phyloP scores from a whole-genome alignment of 2,329 filamentous ascomycete species.

The Diaporthe ilicicola region DNA sequence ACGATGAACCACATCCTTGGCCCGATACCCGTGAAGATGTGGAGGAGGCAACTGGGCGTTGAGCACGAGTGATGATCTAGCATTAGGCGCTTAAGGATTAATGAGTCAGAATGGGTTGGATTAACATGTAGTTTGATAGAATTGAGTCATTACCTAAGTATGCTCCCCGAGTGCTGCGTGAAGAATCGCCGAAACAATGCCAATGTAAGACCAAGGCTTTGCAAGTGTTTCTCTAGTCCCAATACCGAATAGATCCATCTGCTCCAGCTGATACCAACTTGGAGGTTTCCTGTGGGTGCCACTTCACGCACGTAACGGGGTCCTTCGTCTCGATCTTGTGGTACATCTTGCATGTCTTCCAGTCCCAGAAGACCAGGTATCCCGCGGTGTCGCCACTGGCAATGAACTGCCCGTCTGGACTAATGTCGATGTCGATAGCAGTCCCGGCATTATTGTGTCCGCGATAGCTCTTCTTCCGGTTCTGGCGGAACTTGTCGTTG shows the following conservation, averaged over 20 bases:
- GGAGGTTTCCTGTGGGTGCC: constrained; percentile 97
- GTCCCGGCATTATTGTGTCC: constrained; percentile 97
- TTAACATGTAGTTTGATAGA: neutral
- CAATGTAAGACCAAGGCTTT: neutral
- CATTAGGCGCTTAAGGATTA: constrained; percentile 10
- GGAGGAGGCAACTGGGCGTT: constrained; percentile 13
- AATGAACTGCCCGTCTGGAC: constrained; percentile 91
- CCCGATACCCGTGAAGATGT: constrained; percentile 13
- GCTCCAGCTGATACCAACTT: constrained; percentile 92
- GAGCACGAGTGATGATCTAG: neutral
- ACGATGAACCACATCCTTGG: constrained; percentile 15
- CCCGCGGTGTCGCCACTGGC: constrained; percentile 87
- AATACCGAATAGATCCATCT: constrained; percentile 89
- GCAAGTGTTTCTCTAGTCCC: constrained; percentile 72
- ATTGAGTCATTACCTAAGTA: constrained; percentile 23
- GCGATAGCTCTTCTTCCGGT: constrained; percentile 94
- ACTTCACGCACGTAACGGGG: constrained; percentile 85
- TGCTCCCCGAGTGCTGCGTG: neutral
- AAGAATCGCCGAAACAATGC: neutral
- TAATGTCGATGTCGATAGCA: constrained; percentile 87
- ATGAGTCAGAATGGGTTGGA: constrained; percentile 8
- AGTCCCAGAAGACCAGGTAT: constrained; percentile 97
- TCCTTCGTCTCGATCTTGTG: constrained; percentile 92
- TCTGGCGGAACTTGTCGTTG: constrained; percentile 95
- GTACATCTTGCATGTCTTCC: constrained; percentile 99